Conservation (phyloP, 1,284 basidiomycete genomes). For the Fistulinella staudtii region DNA sequence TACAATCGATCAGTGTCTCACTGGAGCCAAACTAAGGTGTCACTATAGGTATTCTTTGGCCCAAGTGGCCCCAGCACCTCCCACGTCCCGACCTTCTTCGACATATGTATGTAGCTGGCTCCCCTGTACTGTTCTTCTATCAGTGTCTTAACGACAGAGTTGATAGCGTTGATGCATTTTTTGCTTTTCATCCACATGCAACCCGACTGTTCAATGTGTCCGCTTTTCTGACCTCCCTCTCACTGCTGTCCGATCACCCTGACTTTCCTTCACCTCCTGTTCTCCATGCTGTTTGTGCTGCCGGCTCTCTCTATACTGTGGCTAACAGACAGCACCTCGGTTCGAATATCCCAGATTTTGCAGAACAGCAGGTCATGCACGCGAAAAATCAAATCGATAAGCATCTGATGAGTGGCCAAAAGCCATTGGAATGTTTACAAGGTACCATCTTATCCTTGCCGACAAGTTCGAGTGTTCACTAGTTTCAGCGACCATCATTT, state of each 20-base stretch:
- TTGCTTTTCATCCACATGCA: constrained; percentile 67
- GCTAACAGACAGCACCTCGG: constrained; percentile 38
- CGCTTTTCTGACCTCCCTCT: constrained; percentile 61
- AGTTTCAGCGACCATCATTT: constrained; percentile 51
- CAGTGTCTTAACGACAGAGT: neutral
- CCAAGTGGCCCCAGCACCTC: constrained; percentile 60
- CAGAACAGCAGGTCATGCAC: constrained; percentile 59
- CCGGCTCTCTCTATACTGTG: constrained; percentile 64
- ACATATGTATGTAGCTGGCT: constrained; percentile 57
- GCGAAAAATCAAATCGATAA: constrained; percentile 51
- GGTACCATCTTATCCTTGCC: constrained; percentile 34
- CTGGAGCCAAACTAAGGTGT: constrained; percentile 1
- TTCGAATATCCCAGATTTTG: constrained; percentile 36
- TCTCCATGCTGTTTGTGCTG: constrained; percentile 74
- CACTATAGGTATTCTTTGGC: constrained; percentile 38
- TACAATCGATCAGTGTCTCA: neutral
- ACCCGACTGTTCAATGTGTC: constrained; percentile 59
- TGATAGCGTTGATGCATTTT: constrained; percentile 65
- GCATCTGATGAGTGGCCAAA: constrained; percentile 47
- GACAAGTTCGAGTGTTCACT: constrained; percentile 1
- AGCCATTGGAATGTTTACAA: constrained; percentile 61
- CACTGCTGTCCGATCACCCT: constrained; percentile 61
- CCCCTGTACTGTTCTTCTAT: neutral
- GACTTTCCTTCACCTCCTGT: constrained; percentile 65
- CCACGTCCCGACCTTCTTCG: constrained; percentile 56